These are phyloP conservation scores for Lithospermum erythrorhizon DNA, from an alignment of 257 asterid genomes.

Conservation along the genomic window DNA sequence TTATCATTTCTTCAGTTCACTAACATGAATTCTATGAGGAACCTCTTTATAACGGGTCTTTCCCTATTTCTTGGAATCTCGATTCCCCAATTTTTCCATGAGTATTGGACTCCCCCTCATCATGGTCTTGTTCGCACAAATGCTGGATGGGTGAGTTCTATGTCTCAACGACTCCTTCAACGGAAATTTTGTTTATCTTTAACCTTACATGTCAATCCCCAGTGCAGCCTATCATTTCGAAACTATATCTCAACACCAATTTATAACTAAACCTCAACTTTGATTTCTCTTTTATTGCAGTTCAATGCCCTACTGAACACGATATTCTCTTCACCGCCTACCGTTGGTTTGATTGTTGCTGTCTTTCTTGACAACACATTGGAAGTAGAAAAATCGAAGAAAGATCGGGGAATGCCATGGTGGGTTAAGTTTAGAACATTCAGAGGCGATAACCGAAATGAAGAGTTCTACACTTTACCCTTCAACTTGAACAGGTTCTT, in stretches of 20 bases:
- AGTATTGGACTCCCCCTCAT: conserved; percentile 52
- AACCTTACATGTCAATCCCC: not conserved
- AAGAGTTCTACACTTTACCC: conserved; percentile 92
- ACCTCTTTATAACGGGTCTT: conserved; percentile 80
- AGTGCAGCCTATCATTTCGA: too few relatives aligned
- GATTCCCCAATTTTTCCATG: conserved; percentile 71
- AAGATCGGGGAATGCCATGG: conserved; percentile 97
- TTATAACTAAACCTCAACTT: not conserved
- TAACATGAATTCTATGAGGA: conserved; percentile 95
- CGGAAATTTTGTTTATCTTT: too few relatives aligned
- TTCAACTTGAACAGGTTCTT: conserved; percentile 92
- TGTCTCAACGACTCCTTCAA: not conserved
- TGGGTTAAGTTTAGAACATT: conserved; percentile 92
- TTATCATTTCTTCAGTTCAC: conserved; percentile 95
- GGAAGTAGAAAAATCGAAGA: conserved; percentile 88
- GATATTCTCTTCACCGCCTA: conserved; percentile 79
- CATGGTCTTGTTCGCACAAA: conserved; percentile 78
- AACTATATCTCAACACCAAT: not conserved
- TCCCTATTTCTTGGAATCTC: conserved; percentile 95
- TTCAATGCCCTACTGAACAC: conserved; percentile 88
- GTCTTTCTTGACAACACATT: conserved; percentile 88
- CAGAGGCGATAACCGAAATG: conserved; percentile 88
- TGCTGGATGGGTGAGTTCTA: conserved; percentile 85
- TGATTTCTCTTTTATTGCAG: conserved; percentile 28
- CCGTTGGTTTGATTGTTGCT: conserved; percentile 70